phyloP scores from a whole-genome alignment of 139 green algal species.

The Micractinium conductrix region DNA sequence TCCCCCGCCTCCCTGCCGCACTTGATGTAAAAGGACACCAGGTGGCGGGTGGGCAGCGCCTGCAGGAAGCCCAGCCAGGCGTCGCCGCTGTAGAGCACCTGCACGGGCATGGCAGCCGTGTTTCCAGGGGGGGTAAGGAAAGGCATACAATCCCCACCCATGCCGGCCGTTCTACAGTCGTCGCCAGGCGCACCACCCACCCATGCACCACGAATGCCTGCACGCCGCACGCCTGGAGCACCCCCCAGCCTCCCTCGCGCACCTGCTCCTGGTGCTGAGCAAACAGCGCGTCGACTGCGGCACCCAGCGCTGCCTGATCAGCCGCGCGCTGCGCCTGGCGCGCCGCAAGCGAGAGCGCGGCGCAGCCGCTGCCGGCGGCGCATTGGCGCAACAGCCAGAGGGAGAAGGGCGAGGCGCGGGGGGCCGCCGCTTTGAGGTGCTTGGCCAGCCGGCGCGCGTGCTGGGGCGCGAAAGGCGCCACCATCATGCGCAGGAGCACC shows the following conservation, averaged over 20 bases:
- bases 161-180: no score
- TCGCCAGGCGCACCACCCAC: no score
- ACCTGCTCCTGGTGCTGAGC: constrained; percentile 7
- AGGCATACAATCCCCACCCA: neutral
- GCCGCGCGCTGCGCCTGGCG: neutral
- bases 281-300: neutral
- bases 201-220: no score
- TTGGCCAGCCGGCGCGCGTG: constrained; percentile 4
- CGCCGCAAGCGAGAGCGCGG: neutral
- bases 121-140: no score
- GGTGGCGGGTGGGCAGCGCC: constrained; percentile 6
- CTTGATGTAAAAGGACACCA: constrained; percentile 41
- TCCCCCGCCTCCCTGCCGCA: no score
- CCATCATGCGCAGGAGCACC: constrained; percentile 35
- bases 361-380: neutral
- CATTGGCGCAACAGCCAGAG: constrained; percentile 33
- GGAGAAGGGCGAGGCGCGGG: constrained; percentile 19
- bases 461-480: neutral
- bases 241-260: no score
- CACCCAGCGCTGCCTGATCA: neutral
- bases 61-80: constrained; percentile 20
- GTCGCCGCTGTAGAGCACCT: constrained; percentile 37
- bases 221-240: no score
- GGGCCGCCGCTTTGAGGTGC: constrained; percentile 16
- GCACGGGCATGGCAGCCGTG: neutral